Conservation (phyloP, 2,329 filamentous ascomycete genomes). For the Reticulascus tulasneorum region DNA sequence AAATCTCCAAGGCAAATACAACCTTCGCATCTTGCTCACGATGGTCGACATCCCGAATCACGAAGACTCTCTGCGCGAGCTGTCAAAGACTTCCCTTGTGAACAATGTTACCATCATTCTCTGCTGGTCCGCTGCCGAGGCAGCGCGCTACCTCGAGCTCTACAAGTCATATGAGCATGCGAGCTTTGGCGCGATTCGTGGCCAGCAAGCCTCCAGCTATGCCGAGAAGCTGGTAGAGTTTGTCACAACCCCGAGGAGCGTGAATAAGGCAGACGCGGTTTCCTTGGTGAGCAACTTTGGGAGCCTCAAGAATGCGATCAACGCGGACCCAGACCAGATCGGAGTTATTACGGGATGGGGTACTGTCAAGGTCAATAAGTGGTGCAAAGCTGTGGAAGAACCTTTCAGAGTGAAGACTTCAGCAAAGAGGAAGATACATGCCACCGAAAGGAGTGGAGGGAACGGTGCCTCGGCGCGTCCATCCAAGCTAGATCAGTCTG, state of each 20-base stretch:
- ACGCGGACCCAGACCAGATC: conserved; percentile 82
- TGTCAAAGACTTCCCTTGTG: conserved; percentile 87
- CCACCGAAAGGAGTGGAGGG: conserved; percentile 20
- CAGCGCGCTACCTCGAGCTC: conserved; percentile 86
- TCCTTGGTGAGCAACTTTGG: conserved; percentile 90
- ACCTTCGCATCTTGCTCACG: conserved; percentile 76
- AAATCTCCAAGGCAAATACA: conserved; percentile 78
- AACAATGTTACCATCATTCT: conserved; percentile 90
- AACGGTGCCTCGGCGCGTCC: conserved; percentile 19
- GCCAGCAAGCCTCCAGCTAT: conserved; percentile 79
- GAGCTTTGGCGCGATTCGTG: conserved; percentile 73
- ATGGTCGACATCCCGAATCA: conserved; percentile 97
- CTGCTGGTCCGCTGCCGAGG: conserved; percentile 92
- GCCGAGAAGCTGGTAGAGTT: conserved; percentile 88
- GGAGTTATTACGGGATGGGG: conserved; percentile 88
- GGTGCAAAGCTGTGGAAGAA: conserved; percentile 77
- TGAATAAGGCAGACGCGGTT: conserved; percentile 94
- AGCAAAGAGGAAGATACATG: conserved; percentile 39
- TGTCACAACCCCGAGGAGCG: conserved; percentile 79
- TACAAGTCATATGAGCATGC: conserved; percentile 95
- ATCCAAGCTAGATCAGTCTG: conserved; percentile 31
- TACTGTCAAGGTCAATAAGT: conserved; percentile 86
- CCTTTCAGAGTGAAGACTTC: conserved; percentile 76
- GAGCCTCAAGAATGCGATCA: conserved; percentile 79
- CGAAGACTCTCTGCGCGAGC: conserved; percentile 81